These are phyloP conservation scores for Penicillium sp. DNA, from an alignment of 2,329 filamentous ascomycete species.

Conservation along the genomic window DNA sequence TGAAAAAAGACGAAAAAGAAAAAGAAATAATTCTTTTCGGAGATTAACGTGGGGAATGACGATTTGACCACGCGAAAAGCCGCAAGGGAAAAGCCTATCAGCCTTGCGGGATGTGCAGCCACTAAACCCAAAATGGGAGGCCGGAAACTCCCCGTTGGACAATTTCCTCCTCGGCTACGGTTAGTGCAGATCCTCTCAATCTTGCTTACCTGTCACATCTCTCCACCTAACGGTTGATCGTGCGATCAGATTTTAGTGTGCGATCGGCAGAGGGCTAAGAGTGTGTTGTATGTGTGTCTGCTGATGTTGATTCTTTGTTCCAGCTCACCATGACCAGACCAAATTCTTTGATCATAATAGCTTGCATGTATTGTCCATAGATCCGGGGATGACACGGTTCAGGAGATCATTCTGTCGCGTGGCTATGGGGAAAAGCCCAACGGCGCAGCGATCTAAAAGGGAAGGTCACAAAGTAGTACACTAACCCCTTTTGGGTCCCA, in stretches of 20 bases:
- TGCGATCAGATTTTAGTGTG: slow-evolving; percentile 21
- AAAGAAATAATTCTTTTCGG: slow-evolving; percentile 9
- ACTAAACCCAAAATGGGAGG: slow-evolving; percentile 23
- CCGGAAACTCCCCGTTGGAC: slow-evolving; percentile 26
- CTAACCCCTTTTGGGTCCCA: slow-evolving; percentile 5
- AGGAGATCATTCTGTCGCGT: slow-evolving; percentile 19
- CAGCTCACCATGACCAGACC: no score
- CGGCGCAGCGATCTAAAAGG: slow-evolving; percentile 19
- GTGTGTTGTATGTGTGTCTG: not conserved
- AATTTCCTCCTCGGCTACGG: slow-evolving; percentile 23
- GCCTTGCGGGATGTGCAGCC: slow-evolving; percentile 6
- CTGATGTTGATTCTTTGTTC: slow-evolving; percentile 4
- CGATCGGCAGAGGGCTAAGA: slow-evolving; percentile 17
- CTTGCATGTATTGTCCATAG: not conserved
- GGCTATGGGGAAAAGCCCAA: slow-evolving; percentile 14
- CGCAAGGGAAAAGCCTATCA: slow-evolving; percentile 3
- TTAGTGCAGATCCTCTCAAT: slow-evolving; percentile 27
- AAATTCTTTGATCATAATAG: slow-evolving; percentile 4
- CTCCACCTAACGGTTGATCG: slow-evolving; percentile 43
- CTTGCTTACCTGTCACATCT: slow-evolving; percentile 35
- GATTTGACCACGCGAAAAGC: slow-evolving; percentile 17
- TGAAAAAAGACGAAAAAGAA: not conserved
- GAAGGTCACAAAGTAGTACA: slow-evolving; percentile 21
- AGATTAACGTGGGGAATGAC: slow-evolving; percentile 24
- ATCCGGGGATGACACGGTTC: slow-evolving; percentile 10